Conservation (phyloP, 169 alveolate species). For the Besnoitia besnoiti region DNA sequence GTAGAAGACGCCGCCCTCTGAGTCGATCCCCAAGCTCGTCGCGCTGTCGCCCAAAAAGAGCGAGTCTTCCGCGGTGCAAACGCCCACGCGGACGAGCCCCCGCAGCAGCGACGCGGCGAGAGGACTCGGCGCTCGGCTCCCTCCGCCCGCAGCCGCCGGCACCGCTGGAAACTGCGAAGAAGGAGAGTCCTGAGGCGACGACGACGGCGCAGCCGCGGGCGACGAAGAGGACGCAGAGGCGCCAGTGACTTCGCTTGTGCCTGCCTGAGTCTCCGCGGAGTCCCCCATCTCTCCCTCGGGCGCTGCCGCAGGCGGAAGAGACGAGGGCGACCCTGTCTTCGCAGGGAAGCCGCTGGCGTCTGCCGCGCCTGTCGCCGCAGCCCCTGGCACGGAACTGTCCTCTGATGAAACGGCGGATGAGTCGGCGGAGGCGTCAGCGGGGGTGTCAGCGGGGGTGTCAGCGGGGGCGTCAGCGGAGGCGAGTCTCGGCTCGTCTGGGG, state of each 20-base stretch:
- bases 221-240: not conserved
- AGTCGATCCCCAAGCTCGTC: slow-evolving; percentile 17
- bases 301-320: no score
- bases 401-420: no score
- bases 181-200: not conserved
- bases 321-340: no score
- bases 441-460: no score
- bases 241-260: no score
- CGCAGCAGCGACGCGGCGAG: not conserved
- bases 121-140: not conserved
- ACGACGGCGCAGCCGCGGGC: not conserved
- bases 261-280: no score
- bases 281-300: no score
- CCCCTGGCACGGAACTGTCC: no score
- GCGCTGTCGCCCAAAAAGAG: slow-evolving; percentile 37
- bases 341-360: no score
- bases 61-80: slow-evolving; percentile 2
- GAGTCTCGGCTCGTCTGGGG: not conserved
- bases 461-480: not conserved
- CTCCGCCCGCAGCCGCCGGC: not conserved
- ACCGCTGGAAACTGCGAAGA: not conserved
- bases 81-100: slow-evolving; percentile 26
- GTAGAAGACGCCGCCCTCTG: not conserved
- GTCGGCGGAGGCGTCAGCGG: no score
- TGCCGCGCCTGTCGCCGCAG: no score